Evolutionary conservation across 1,139 yeast genomes (phyloP).

Genomic region (Eremothecium cymbalariae): DNA sequence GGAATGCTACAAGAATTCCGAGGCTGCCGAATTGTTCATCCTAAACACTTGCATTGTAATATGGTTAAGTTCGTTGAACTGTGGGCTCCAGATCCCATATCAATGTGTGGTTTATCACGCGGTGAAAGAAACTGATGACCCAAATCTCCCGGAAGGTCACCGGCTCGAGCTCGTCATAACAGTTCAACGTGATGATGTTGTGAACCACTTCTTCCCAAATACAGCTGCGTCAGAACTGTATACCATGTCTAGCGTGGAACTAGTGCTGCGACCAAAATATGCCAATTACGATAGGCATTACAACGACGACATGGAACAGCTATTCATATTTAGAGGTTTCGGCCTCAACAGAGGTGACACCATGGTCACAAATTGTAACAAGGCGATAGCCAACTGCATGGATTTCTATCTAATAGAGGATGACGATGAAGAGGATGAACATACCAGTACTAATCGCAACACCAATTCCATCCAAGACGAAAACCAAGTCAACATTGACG

Average conservation of each 20-base stretch:
- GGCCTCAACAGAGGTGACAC: conserved; percentile 35
- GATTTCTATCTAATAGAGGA: conserved; percentile 18
- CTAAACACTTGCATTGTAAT: conserved; percentile 31
- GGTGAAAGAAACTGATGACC: conserved; percentile 14
- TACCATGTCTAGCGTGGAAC: conserved; percentile 25
- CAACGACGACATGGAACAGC: conserved; percentile 30
- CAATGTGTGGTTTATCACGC: conserved; percentile 32
- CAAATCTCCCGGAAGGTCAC: conserved; percentile 21
- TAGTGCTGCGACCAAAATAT: conserved; percentile 32
- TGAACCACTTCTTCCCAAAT: conserved; percentile 21
- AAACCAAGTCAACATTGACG: no score
- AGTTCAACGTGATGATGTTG: conserved; percentile 23
- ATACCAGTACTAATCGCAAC: no score
- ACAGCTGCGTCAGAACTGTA: conserved; percentile 2
- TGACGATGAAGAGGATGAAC: conserved; percentile 8
- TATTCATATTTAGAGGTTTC: conserved; percentile 34
- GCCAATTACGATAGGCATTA: conserved; percentile 33
- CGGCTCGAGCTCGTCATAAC: conserved; percentile 24
- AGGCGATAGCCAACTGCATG: conserved; percentile 27
- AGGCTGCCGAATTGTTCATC: conserved; percentile 33
- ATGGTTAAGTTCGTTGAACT: conserved; percentile 32
- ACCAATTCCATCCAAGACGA: no score
- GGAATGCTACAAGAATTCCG: conserved; percentile 11
- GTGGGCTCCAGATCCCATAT: conserved; percentile 34
- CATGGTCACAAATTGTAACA: conserved; percentile 30